These are phyloP conservation scores for Coniochaeta ligniaria DNA, from an alignment of 2,329 filamentous ascomycete genomes.

Conservation along the genomic window DNA sequence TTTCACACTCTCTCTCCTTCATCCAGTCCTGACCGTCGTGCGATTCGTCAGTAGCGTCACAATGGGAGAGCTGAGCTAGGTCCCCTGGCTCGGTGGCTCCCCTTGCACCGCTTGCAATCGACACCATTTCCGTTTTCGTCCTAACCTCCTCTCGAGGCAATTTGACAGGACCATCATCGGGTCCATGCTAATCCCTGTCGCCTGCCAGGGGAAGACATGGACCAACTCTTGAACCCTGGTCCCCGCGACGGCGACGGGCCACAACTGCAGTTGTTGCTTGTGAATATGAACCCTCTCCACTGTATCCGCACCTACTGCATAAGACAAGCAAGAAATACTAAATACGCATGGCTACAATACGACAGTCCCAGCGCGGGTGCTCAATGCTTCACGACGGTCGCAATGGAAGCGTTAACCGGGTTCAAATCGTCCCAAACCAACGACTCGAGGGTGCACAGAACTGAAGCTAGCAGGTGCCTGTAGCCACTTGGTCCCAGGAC, in stretches of 20 bases:
- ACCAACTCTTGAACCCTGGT: background rate
- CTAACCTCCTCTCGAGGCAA: background rate
- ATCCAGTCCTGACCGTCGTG: background rate
- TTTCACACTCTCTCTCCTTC: background rate
- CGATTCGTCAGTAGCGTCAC: background rate
- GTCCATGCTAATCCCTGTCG: background rate
- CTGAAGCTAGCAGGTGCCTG: background rate
- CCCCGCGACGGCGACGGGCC: background rate
- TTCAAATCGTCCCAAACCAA: background rate
- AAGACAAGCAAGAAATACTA: too few species aligned
- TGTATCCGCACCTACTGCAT: too few species aligned
- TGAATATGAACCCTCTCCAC: too few species aligned
- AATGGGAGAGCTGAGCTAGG: background rate
- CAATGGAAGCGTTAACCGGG: background rate
- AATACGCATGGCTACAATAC: background rate
- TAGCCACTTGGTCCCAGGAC: too few species aligned
- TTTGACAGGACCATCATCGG: conserved; percentile 1
- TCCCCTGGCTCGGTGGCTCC: background rate
- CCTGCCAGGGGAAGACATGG: background rate
- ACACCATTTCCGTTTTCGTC: conserved; percentile 1
- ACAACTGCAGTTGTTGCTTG: background rate
- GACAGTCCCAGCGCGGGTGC: background rate
- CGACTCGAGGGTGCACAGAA: background rate
- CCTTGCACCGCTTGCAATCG: background rate
- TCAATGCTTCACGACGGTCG: background rate